Percentiles rank a stretch among this genome's conserved stretches.
phyloP scores from a whole-genome alignment of 805 yeast genomes.

The Yamadazyma paraphyllophila region DNA sequence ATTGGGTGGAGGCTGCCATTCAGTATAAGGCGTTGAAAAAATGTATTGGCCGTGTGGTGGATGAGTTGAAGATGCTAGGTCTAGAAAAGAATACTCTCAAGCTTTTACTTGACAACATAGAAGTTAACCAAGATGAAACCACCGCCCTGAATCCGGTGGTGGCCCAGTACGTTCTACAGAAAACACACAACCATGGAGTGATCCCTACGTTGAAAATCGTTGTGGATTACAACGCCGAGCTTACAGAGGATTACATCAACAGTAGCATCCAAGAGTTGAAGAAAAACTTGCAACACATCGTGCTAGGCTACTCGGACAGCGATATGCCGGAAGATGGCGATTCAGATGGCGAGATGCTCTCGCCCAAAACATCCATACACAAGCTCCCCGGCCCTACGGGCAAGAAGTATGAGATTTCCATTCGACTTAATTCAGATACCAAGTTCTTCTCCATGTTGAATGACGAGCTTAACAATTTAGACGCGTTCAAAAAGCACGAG shows the following conservation, averaged over 20 bases:
- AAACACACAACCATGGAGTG: constrained; percentile 24
- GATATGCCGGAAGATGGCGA: background rate
- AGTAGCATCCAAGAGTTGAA: constrained; percentile 9
- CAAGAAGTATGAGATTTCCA: constrained; percentile 33
- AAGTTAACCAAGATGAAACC: constrained; percentile 32
- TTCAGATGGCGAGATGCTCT: constrained; percentile 2
- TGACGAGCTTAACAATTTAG: constrained; percentile 51
- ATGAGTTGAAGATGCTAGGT: constrained; percentile 60
- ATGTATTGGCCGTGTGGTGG: constrained; percentile 61
- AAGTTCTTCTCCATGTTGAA: constrained; percentile 59
- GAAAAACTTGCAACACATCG: constrained; percentile 13
- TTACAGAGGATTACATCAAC: constrained; percentile 31
- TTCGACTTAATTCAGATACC: constrained; percentile 53
- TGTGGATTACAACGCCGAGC: constrained; percentile 24
- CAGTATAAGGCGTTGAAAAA: constrained; percentile 72
- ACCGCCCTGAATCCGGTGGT: constrained; percentile 37
- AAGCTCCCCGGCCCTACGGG: background rate
- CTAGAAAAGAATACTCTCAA: constrained; percentile 46
- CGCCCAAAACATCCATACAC: constrained; percentile 7
- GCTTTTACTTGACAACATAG: constrained; percentile 33
- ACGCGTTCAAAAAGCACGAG: constrained; percentile 40
- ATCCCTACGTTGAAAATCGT: constrained; percentile 40
- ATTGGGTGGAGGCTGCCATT: constrained; percentile 67
- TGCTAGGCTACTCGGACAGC: constrained; percentile 10
- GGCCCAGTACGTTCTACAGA: constrained; percentile 42